phyloP scores from a whole-genome alignment of 306 rosid genomes.

The Begonia masoniana region DNA sequence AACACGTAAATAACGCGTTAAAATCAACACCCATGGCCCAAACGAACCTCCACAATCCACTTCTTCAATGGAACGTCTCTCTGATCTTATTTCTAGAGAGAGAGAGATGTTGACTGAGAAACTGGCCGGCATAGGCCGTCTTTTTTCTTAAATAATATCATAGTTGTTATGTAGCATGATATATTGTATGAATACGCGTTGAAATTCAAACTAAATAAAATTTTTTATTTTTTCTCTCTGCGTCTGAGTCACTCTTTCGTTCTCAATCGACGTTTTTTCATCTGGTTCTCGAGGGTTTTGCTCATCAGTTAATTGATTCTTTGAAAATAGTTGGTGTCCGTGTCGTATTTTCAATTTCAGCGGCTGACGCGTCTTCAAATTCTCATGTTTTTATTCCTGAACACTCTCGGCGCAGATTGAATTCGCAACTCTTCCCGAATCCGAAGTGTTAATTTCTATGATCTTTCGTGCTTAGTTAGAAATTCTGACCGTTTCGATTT shows the following conservation, averaged over 20 bases:
- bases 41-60: constrained; percentile 9
- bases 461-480: not conserved
- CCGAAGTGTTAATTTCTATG: not conserved
- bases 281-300: not conserved
- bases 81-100: not conserved
- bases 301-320: not conserved
- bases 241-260: constrained; percentile 13
- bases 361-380: not conserved
- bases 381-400: not conserved
- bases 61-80: not conserved
- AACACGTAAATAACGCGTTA: constrained; percentile 9
- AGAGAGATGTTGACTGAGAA: constrained; percentile 47
- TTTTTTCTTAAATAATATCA: not conserved
- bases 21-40: constrained; percentile 7
- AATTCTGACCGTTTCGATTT: not conserved
- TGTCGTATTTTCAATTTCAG: not conserved
- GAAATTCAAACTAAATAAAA: constrained; percentile 22
- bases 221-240: constrained; percentile 16
- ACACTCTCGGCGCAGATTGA: not conserved
- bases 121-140: constrained; percentile 69
- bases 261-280: not conserved
- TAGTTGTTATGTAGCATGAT: not conserved
- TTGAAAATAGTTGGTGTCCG: no score
- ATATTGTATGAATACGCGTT: constrained; percentile 55
- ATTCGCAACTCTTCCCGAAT: not conserved